These are phyloP conservation scores for Brassica juncea DNA, from an alignment of 345 rosid genomes.

Conservation along the genomic window DNA sequence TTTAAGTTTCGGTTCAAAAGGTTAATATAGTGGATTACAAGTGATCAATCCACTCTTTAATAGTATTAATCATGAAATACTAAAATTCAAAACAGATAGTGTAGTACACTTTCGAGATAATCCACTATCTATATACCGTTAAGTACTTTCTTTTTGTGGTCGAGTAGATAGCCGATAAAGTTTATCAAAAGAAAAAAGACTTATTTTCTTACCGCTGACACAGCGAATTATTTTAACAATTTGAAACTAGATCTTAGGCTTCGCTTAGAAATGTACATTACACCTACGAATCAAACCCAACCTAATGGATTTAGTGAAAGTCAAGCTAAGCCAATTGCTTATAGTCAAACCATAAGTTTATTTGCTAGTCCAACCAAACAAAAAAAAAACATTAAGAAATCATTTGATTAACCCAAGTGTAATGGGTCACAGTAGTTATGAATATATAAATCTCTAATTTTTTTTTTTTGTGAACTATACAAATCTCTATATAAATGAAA, in stretches of 20 bases:
- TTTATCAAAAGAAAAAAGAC: neutral
- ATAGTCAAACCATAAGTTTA: neutral
- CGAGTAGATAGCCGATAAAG: too few species aligned
- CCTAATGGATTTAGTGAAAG: neutral
- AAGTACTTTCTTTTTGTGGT: too few species aligned
- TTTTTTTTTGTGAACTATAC: neutral
- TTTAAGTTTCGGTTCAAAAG: too few species aligned
- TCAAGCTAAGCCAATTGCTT: neutral
- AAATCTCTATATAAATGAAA: neutral
- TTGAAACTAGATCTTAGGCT: neutral
- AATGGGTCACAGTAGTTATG: neutral
- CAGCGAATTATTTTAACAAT: neutral
- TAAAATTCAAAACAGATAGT: too few species aligned
- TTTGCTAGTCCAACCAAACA: neutral
- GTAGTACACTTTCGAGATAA: too few species aligned
- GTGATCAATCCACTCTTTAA: too few species aligned
- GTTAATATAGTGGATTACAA: too few species aligned
- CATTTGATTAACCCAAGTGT: neutral
- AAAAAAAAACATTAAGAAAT: neutral
- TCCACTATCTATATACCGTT: too few species aligned
- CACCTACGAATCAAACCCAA: neutral
- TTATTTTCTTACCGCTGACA: neutral
- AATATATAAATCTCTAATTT: neutral
- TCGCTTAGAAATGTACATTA: neutral
- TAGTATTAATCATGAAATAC: too few species aligned